Evolutionary conservation across 129 eudicot species (phyloP), one percentile per base, ranked within the genome.

Genomic region (Centrapalus pauciflorus): DNA sequence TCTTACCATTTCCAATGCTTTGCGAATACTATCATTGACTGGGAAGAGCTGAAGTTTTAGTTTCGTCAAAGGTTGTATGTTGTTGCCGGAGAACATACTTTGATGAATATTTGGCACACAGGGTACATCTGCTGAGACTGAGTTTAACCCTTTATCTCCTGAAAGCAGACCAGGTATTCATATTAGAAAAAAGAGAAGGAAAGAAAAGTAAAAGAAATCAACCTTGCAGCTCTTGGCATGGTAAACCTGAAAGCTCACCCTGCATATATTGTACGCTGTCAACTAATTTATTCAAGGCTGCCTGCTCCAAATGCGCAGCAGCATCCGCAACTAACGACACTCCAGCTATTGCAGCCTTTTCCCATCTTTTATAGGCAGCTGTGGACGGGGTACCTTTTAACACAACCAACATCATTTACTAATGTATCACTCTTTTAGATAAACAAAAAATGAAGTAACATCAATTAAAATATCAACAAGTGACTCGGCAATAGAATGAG

Each of bases 261-360:
- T 76, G 74, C 74, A 66, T 61, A 72, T 65, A 76, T 50, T 75
- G 85, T 34, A 34, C 77, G 24, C 68, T 62, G 37, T 72, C 89
- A 59, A 61, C 68, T 41, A 70, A 84, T 45, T 76, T 83, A 32
- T 73, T 82, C 66, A 68, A 67, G 63, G 86, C 62, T n/a, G 85
- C 75, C 29, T 90, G 88, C 58, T 92, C 98, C 80, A 92, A 74
- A 77, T 87, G 96, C 61, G 83, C 96, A 70, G 98, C 98, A 66
- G 98, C 98, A 64, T 92, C 98, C 74, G 98, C 98, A 63, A 92
- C 96, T 82, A 92, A 77, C 23, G 95, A 92, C 46, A 92, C 96
- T 27, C 98, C 98, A 69, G 96, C 98, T 71, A 85, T 92, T 70
- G 97, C 97, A 76, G 97, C 97, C 86, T 91, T 91, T 61, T 91